Evolutionary conservation across 1,284 basidiomycete species (phyloP).

Genomic region (Kalmanozyma brasiliensis): DNA sequence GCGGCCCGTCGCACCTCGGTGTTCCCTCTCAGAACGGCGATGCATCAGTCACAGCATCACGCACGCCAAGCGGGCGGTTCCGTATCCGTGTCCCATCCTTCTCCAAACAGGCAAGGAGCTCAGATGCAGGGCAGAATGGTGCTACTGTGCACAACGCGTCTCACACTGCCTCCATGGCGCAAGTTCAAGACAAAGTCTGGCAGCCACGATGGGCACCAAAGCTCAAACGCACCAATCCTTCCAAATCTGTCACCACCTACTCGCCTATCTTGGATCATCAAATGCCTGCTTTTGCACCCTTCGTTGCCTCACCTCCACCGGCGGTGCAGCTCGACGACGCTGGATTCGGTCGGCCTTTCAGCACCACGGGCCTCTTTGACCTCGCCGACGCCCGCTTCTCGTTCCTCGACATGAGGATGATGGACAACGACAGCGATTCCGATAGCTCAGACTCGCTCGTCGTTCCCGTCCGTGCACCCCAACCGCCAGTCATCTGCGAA

Average conservation of each 20-base stretch:
- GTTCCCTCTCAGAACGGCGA: not conserved
- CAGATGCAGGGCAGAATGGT: conserved; percentile 2
- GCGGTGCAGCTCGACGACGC: conserved; percentile 34
- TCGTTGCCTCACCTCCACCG: conserved; percentile 27
- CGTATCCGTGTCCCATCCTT: conserved; percentile 24
- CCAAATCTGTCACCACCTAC: conserved; percentile 28
- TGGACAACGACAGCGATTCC: conserved; percentile 24
- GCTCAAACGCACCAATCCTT: conserved; percentile 21
- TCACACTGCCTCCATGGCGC: conserved; percentile 5
- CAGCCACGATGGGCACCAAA: conserved; percentile 45
- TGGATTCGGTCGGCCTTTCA: conserved; percentile 32
- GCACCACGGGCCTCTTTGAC: conserved; percentile 33
- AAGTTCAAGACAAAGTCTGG: conserved; percentile 17
- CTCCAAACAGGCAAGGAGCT: conserved; percentile 10
- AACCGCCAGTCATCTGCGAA: conserved; percentile 6
- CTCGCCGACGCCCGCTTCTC: conserved; percentile 34
- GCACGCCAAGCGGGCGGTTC: conserved; percentile 31
- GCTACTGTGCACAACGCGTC: not conserved
- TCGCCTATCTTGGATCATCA: conserved; percentile 17
- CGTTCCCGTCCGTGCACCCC: not conserved
- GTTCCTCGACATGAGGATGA: conserved; percentile 36
- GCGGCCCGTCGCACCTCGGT: conserved; percentile 3
- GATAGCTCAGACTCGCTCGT: conserved; percentile 5
- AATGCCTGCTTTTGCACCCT: conserved; percentile 11
- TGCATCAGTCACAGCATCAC: conserved; percentile 1